phyloP scores from a whole-genome alignment of 805 yeast species.

The Saturnispora sanitii region DNA sequence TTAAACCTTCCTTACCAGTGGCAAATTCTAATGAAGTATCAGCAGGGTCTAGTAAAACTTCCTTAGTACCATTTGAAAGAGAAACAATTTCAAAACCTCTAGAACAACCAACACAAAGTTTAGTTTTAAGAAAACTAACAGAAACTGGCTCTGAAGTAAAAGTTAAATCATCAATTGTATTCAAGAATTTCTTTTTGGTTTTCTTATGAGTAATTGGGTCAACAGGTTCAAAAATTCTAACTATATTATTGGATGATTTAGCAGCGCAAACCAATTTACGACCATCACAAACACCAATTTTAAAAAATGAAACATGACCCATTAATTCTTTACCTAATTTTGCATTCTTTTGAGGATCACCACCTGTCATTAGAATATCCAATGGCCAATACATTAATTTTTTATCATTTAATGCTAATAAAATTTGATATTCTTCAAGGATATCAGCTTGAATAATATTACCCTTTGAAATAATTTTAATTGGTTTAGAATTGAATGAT shows the following conservation, averaged over 20 bases:
- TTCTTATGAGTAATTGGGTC: slow-evolving; percentile 55
- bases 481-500: slow-evolving; percentile 52
- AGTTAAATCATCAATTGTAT: slow-evolving; percentile 61
- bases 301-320: slow-evolving; percentile 83
- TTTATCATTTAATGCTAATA: slow-evolving; percentile 76
- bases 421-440: slow-evolving; percentile 78
- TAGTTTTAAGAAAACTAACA: slow-evolving; percentile 79
- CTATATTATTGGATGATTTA: slow-evolving; percentile 65
- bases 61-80: slow-evolving; percentile 73
- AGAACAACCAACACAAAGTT: slow-evolving; percentile 89
- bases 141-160: slow-evolving; percentile 88
- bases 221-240: slow-evolving; percentile 81
- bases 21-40: slow-evolving; percentile 96
- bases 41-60: slow-evolving; percentile 91
- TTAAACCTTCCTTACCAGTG: slow-evolving; percentile 58
- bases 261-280: slow-evolving; percentile 84
- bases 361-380: slow-evolving; percentile 44
- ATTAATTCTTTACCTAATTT: slow-evolving; percentile 69
- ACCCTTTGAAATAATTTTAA: slow-evolving; percentile 59
- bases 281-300: slow-evolving; percentile 88
- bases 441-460: slow-evolving; percentile 87
- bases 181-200: slow-evolving; percentile 62
- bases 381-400: slow-evolving; percentile 68
- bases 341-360: slow-evolving; percentile 40
- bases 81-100: slow-evolving; percentile 94